These are phyloP conservation scores for Pinus taeda DNA, from an alignment of 75 land plant species.

Conservation along the genomic window DNA sequence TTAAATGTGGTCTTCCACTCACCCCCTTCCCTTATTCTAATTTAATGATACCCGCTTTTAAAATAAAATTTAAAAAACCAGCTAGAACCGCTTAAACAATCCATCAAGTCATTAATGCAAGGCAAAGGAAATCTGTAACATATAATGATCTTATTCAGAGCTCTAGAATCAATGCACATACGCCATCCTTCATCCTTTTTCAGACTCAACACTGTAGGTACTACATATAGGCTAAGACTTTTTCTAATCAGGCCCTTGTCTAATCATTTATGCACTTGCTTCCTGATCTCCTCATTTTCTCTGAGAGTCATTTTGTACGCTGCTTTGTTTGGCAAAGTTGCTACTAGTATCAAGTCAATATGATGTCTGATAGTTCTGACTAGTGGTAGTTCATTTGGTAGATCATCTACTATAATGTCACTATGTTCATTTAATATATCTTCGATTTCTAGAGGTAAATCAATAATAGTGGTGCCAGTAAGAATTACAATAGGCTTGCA, in stretches of 20 bases:
- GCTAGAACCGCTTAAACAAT: neutral
- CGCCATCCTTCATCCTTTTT: neutral
- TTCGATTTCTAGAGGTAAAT: too few relatives aligned
- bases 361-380: neutral
- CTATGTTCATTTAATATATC: neutral
- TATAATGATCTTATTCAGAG: neutral
- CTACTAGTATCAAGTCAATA: neutral
- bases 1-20: neutral
- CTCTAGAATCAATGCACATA: neutral
- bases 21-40: neutral
- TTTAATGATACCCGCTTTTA: neutral
- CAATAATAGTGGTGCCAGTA: too few relatives aligned
- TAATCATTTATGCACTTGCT: neutral
- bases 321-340: neutral
- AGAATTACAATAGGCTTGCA: too few relatives aligned
- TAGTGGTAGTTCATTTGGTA: neutral
- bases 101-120: neutral
- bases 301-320: neutral
- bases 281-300: neutral
- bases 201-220: neutral
- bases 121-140: neutral
- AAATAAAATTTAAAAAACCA: neutral
- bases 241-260: neutral
- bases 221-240: neutral
- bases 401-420: neutral